Percentiles rank a stretch among this genome's conserved stretches.
phyloP scores from a whole-genome alignment of 2,329 filamentous ascomycete genomes.

The Pseudogymnoascus destructans region DNA sequence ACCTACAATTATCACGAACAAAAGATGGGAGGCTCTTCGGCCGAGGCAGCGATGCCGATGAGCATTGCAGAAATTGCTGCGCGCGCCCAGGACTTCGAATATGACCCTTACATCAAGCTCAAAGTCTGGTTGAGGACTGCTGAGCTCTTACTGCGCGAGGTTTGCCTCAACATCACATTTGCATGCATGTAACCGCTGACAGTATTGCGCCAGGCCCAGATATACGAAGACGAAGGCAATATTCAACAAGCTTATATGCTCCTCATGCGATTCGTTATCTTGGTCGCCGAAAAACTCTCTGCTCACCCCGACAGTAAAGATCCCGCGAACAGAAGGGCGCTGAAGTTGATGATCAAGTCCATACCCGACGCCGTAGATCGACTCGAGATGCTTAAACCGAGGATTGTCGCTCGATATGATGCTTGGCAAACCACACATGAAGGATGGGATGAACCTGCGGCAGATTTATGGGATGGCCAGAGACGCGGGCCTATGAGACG shows the following conservation, averaged over 20 bases:
- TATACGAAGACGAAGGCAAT: constrained; percentile 77
- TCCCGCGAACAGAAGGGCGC: constrained; percentile 40
- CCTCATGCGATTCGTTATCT: constrained; percentile 74
- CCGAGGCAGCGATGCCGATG: constrained; percentile 37
- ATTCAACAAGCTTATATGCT: constrained; percentile 81
- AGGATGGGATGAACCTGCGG: neutral
- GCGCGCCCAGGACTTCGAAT: constrained; percentile 68
- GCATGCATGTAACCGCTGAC: constrained; percentile 13
- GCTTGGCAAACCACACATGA: constrained; percentile 43
- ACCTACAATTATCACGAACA: neutral
- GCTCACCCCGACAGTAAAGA: constrained; percentile 64
- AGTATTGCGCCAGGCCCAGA: constrained; percentile 48
- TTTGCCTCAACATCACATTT: neutral
- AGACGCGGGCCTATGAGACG: constrained; percentile 6
- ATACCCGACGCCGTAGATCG: constrained; percentile 41
- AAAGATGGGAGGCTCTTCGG: constrained; percentile 22
- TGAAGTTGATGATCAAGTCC: constrained; percentile 45
- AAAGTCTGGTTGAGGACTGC: constrained; percentile 74
- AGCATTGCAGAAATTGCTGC: constrained; percentile 65
- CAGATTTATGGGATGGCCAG: neutral
- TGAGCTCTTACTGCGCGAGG: constrained; percentile 63
- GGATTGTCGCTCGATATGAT: constrained; percentile 59
- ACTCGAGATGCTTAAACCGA: constrained; percentile 67
- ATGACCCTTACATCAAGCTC: constrained; percentile 62
- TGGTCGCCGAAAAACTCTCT: constrained; percentile 65